These are phyloP conservation scores for Suillus weaverae DNA, from an alignment of 768 basidiomycete genomes.

Conservation along the genomic window DNA sequence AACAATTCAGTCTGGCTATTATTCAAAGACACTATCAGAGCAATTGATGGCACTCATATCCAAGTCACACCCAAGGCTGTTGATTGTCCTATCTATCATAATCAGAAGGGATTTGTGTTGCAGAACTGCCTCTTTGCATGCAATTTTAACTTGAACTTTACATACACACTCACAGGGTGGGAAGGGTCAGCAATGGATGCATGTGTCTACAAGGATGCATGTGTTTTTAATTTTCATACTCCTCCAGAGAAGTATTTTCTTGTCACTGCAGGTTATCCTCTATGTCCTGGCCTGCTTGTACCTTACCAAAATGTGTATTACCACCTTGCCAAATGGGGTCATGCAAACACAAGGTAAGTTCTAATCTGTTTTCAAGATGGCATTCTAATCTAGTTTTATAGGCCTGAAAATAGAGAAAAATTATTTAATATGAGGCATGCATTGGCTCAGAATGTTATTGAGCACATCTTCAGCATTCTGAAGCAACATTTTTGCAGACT, in stretches of 20 bases:
- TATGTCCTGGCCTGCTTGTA: slow-evolving; percentile 27
- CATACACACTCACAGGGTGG: slow-evolving; percentile 17
- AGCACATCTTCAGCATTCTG: no score
- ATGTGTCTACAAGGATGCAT: slow-evolving; percentile 11
- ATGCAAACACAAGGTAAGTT: no score
- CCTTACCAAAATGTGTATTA: slow-evolving; percentile 15
- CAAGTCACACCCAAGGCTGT: neutral
- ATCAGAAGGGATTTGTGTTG: slow-evolving; percentile 14
- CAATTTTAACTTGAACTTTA: slow-evolving; percentile 15
- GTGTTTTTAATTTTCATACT: neutral
- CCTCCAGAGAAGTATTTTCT: slow-evolving; percentile 14
- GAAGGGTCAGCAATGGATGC: slow-evolving; percentile 19
- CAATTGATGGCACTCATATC: slow-evolving; percentile 30
- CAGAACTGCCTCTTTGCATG: slow-evolving; percentile 18
- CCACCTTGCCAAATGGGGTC: no score
- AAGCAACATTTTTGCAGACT: no score
- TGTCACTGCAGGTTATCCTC: slow-evolving; percentile 14
- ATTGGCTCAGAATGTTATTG: no score
- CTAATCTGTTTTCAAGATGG: no score
- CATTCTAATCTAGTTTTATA: no score
- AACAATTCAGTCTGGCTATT: slow-evolving; percentile 14
- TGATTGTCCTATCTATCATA: slow-evolving; percentile 4
- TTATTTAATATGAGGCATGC: no score
- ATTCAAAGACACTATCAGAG: slow-evolving; percentile 28
- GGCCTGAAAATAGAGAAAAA: no score